Percentiles rank a stretch among this genome's conserved stretches.
Evolutionary conservation across 2,329 filamentous ascomycete species (phyloP).

Genomic region (Escovopsis sp.): DNA sequence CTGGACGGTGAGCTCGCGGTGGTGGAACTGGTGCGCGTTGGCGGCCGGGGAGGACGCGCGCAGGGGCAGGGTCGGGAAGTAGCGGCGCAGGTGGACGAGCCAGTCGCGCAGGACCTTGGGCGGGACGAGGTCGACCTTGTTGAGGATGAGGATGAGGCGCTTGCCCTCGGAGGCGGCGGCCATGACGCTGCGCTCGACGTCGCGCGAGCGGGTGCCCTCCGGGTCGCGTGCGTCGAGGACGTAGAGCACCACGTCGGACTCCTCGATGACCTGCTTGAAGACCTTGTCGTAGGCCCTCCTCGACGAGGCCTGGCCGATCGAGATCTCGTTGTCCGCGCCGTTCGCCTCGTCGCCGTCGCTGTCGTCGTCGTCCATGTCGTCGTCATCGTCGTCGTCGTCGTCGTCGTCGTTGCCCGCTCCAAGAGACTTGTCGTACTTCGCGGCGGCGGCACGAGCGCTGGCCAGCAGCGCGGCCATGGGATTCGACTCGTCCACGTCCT

Average conservation of each 20-base stretch:
- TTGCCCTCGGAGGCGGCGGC: constrained; percentile 72
- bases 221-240: constrained; percentile 87
- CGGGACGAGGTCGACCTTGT: constrained; percentile 90
- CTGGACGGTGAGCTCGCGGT: constrained; percentile 75
- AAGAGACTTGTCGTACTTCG: constrained; percentile 53
- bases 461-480: constrained; percentile 86
- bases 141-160: constrained; percentile 77
- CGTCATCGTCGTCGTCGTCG: constrained; percentile 33
- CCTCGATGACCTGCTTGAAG: constrained; percentile 83
- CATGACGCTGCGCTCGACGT: constrained; percentile 84
- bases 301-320: constrained; percentile 44
- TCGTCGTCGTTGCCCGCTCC: constrained; percentile 37
- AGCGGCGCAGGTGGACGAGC: constrained; percentile 71
- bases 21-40: constrained; percentile 83
- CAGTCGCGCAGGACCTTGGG: constrained; percentile 68
- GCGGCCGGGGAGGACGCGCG: constrained; percentile 68
- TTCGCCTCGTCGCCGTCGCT: constrained; percentile 30
- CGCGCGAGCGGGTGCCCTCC: constrained; percentile 75
- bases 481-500: constrained; percentile 54
- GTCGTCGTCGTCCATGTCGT: constrained; percentile 26
- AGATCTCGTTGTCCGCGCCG: constrained; percentile 38
- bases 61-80: constrained; percentile 81
- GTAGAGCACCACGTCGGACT: constrained; percentile 82
- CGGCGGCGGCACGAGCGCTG: constrained; percentile 64
- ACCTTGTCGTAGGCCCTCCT: constrained; percentile 87